Percentiles rank a stretch among this genome's conserved stretches.
These are phyloP conservation scores for Thermochaetoides thermophila DNA, from an alignment of 495 filamentous ascomycete species.

Conservation along the genomic window DNA sequence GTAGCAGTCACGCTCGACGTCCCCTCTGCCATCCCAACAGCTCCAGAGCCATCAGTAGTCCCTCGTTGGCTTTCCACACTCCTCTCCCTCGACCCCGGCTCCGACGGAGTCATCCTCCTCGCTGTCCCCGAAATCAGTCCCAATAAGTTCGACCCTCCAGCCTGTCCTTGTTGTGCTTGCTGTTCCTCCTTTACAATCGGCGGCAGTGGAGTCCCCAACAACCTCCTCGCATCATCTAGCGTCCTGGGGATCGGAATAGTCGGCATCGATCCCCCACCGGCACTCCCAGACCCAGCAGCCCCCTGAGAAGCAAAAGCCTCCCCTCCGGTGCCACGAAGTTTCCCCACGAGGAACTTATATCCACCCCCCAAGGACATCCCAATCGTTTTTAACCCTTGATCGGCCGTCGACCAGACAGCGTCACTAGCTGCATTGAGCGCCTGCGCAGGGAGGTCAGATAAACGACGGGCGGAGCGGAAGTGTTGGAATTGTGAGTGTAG, in stretches of 20 bases:
- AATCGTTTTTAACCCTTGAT: constrained; percentile 81
- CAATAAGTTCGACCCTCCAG: constrained; percentile 29
- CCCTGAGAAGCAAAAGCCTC: constrained; percentile 22
- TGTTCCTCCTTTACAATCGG: constrained; percentile 35
- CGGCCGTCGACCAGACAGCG: constrained; percentile 70
- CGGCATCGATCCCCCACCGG: background rate
- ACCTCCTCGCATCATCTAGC: constrained; percentile 76
- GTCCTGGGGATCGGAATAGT: constrained; percentile 59
- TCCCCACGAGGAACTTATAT: constrained; percentile 86
- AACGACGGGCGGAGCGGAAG: constrained; percentile 37
- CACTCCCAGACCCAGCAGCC: constrained; percentile 4
- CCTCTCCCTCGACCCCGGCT: too few relatives aligned
- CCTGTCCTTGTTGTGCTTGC: constrained; percentile 25
- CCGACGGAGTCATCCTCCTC: too few relatives aligned
- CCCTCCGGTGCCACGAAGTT: constrained; percentile 53
- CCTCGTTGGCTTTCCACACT: too few relatives aligned
- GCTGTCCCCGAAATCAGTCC: constrained; percentile 48
- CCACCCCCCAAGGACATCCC: constrained; percentile 74
- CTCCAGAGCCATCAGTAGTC: too few relatives aligned
- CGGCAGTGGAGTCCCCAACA: constrained; percentile 57
- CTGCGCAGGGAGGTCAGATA: constrained; percentile 69
- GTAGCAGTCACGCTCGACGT: constrained; percentile 10
- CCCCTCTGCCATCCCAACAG: background rate
- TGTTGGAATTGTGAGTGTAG: constrained; percentile 15
- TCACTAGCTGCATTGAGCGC: constrained; percentile 72